phyloP scores from a whole-genome alignment of 805 yeast genomes.

The Suhomyces kilbournensis region DNA sequence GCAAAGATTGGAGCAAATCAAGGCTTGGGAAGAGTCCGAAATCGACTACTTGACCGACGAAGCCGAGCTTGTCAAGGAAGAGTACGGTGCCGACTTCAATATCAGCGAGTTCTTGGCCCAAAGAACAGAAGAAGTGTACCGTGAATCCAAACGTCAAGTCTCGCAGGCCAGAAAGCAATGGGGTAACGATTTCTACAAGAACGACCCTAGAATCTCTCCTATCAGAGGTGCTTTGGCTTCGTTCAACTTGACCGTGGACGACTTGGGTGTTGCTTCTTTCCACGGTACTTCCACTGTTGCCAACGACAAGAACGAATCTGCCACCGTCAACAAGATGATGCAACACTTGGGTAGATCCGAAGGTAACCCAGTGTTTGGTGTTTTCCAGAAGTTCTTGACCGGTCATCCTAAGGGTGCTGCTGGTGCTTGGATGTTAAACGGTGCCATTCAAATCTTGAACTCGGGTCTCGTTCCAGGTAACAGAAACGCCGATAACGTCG shows the following conservation, averaged over 20 bases:
- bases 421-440: conserved; percentile 99
- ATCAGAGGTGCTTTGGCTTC: conserved; percentile 95
- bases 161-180: conserved; percentile 87
- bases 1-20: conserved; percentile 72
- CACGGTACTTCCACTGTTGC: conserved; percentile 99
- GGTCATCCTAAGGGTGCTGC: conserved; percentile 99
- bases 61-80: conserved; percentile 53
- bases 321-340: conserved; percentile 89
- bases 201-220: conserved; percentile 94
- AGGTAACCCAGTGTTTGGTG: conserved; percentile 97
- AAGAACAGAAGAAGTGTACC: conserved; percentile 81
- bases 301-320: conserved; percentile 96
- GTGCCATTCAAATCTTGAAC: conserved; percentile 90
- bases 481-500: conserved; percentile 97
- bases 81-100: conserved; percentile 48
- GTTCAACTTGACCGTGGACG: conserved; percentile 90
- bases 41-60: conserved; percentile 67
- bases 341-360: conserved; percentile 91
- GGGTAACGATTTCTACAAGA: conserved; percentile 92
- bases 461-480: conserved; percentile 97
- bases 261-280: conserved; percentile 94
- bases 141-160: conserved; percentile 82
- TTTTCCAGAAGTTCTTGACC: conserved; percentile 97
- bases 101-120: conserved; percentile 60
- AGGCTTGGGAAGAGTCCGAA: conserved; percentile 83